A percentile compares a stretch with the other conserved stretches of the same genome.
phyloP scores from a whole-genome alignment of 257 asterid genomes.

The Eustoma russellianum region DNA sequence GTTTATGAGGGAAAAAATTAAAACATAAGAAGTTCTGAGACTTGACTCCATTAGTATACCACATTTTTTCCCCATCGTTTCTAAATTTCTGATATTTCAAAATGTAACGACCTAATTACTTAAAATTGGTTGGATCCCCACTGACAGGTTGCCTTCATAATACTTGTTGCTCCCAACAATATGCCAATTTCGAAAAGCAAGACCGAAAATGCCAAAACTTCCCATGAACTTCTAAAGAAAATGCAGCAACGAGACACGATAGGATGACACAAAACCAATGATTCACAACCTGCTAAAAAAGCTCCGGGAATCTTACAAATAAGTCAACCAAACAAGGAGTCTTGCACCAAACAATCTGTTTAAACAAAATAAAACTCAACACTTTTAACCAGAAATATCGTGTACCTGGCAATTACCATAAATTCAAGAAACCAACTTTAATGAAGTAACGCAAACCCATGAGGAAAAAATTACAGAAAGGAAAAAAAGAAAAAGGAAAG shows the following conservation, averaged over 20 bases:
- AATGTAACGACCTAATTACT: background rate
- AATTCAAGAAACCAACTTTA: slow-evolving; percentile 7
- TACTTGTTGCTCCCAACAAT: background rate
- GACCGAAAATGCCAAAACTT: too few species aligned
- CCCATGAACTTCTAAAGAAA: too few species aligned
- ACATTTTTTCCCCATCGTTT: too few species aligned
- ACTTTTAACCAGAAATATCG: background rate
- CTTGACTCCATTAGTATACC: too few species aligned
- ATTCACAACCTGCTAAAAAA: background rate
- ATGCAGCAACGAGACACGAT: background rate
- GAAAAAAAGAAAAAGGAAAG: background rate
- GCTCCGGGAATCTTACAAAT: background rate
- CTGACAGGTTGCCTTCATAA: too few species aligned
- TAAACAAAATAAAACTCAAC: slow-evolving; percentile 5
- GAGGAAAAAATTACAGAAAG: background rate
- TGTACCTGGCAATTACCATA: background rate
- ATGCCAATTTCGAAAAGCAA: background rate
- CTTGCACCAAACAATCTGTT: slow-evolving; percentile 10
- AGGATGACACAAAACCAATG: background rate
- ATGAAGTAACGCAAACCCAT: slow-evolving; percentile 3
- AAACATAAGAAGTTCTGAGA: too few species aligned
- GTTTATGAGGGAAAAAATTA: too few species aligned
- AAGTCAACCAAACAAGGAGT: background rate
- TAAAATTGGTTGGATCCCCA: too few species aligned
- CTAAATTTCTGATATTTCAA: too few species aligned